Conservation (phyloP, 345 rosid species). For the Hibiscus trionum region DNA sequence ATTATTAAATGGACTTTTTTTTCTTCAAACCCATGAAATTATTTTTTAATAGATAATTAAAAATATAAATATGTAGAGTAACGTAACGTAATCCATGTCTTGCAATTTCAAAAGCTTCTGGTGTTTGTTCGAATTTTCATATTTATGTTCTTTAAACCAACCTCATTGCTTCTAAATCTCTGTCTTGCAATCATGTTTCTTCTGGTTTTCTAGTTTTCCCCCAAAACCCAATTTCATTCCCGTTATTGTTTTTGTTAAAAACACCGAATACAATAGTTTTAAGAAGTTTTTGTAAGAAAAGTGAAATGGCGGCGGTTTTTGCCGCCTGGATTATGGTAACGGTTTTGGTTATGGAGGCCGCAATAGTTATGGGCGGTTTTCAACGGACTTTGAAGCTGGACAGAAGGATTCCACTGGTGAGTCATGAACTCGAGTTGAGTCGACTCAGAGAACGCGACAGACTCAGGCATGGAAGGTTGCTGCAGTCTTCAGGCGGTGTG, state of each 20-base stretch:
- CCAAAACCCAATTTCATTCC: neutral
- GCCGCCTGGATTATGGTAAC: slow-evolving; percentile 5
- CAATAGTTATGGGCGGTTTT: slow-evolving; percentile 32
- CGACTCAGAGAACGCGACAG: slow-evolving; percentile 62
- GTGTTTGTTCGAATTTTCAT: neutral
- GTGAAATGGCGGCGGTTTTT: slow-evolving; percentile 15
- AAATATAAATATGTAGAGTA: neutral
- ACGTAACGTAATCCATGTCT: slow-evolving; percentile 9
- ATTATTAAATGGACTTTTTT: too few species aligned
- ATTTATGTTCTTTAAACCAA: neutral
- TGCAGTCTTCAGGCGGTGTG: slow-evolving; percentile 57
- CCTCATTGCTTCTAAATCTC: neutral
- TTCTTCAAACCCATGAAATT: too few species aligned
- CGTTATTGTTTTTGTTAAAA: neutral
- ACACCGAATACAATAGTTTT: neutral
- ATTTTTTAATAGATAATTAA: neutral
- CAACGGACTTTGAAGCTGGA: slow-evolving; percentile 52
- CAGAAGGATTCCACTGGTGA: slow-evolving; percentile 44
- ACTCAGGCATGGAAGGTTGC: slow-evolving; percentile 72
- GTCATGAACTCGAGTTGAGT: slow-evolving; percentile 41
- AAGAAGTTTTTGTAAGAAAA: neutral
- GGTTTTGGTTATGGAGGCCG: slow-evolving; percentile 5
- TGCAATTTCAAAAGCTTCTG: neutral
- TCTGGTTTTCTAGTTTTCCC: slow-evolving; percentile 4
- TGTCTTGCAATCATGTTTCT: slow-evolving; percentile 8